Percentiles rank a stretch among this genome's conserved stretches.
phyloP scores from a whole-genome alignment of 2,329 filamentous ascomycete species.

The Calonectria pauciramosa region DNA sequence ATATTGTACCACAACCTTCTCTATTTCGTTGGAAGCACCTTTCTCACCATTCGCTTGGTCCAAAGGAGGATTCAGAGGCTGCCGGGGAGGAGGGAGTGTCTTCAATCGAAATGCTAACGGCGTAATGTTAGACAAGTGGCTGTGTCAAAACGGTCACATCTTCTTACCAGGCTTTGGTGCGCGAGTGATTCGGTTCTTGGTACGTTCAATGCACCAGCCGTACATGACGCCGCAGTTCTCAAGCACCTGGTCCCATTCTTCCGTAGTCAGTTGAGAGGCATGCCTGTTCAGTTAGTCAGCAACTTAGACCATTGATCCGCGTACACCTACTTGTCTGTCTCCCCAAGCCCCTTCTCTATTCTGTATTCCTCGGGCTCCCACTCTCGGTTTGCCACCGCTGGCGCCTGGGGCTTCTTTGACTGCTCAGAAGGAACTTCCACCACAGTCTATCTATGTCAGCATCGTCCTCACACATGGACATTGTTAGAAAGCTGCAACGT shows the following conservation, averaged over 20 bases:
- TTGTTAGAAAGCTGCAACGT: not conserved
- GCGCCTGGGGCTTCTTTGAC: not conserved
- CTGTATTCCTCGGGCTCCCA: not conserved
- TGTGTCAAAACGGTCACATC: accelerated
- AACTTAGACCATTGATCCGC: not conserved
- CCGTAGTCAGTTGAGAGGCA: not conserved
- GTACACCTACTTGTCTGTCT: not conserved
- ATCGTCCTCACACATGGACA: not conserved
- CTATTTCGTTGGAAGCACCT: too few species aligned
- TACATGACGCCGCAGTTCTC: slow-evolving; percentile 3
- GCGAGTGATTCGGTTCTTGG: not conserved
- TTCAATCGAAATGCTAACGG: not conserved
- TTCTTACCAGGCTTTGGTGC: not conserved
- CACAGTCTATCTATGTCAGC: not conserved
- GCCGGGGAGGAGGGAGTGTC: not conserved
- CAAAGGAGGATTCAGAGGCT: not conserved
- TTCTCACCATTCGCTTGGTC: not conserved
- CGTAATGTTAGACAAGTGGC: not conserved
- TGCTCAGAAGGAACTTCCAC: not conserved
- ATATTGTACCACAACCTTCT: too few species aligned
- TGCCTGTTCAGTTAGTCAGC: not conserved
- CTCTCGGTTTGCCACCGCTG: not conserved
- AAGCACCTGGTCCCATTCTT: not conserved
- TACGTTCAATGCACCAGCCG: not conserved
- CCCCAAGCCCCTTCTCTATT: not conserved